Evolutionary conservation across 2,329 filamentous ascomycete genomes (phyloP).

Genomic region (Penicillium freii): DNA sequence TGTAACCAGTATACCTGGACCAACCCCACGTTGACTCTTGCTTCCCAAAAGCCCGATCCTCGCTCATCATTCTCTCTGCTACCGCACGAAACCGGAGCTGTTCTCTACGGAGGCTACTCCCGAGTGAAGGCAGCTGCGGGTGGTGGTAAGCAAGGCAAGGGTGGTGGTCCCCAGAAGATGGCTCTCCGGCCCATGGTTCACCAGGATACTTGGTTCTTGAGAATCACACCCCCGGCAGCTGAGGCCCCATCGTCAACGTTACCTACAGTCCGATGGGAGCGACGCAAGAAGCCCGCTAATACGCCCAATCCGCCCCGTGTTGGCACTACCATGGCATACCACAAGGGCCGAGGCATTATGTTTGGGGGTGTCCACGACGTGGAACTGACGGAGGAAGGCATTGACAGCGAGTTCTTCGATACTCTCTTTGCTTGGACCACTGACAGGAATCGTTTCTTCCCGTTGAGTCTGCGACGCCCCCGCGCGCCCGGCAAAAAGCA

Average conservation of each 20-base stretch:
- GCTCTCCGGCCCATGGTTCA: constrained; percentile 84
- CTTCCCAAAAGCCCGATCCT: constrained; percentile 83
- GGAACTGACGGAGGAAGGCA: constrained; percentile 86
- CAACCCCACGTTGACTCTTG: constrained; percentile 69
- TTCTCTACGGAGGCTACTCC: constrained; percentile 91
- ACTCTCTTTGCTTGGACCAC: constrained; percentile 89
- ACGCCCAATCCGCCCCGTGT: constrained; percentile 78
- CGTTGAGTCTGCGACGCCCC: constrained; percentile 71
- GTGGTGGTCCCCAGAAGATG: constrained; percentile 61
- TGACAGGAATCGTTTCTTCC: constrained; percentile 93
- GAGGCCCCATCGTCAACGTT: constrained; percentile 65
- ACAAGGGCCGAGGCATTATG: constrained; percentile 86
- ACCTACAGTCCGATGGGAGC: constrained; percentile 84
- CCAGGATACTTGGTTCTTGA: constrained; percentile 90
- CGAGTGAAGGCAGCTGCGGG: constrained; percentile 70
- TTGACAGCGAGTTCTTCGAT: constrained; percentile 97
- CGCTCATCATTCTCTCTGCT: constrained; percentile 89
- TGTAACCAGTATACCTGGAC: constrained; percentile 84
- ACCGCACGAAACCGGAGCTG: constrained; percentile 84
- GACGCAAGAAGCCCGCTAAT: constrained; percentile 88
- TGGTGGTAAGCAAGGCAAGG: constrained; percentile 61
- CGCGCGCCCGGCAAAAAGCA: constrained; percentile 65
- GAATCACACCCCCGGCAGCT: constrained; percentile 68
- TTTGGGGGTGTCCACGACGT: constrained; percentile 96
- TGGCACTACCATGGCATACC: constrained; percentile 89